These are phyloP conservation scores for Bipolaris bicolor DNA, from an alignment of 2,329 filamentous ascomycete genomes.

Conservation along the genomic window DNA sequence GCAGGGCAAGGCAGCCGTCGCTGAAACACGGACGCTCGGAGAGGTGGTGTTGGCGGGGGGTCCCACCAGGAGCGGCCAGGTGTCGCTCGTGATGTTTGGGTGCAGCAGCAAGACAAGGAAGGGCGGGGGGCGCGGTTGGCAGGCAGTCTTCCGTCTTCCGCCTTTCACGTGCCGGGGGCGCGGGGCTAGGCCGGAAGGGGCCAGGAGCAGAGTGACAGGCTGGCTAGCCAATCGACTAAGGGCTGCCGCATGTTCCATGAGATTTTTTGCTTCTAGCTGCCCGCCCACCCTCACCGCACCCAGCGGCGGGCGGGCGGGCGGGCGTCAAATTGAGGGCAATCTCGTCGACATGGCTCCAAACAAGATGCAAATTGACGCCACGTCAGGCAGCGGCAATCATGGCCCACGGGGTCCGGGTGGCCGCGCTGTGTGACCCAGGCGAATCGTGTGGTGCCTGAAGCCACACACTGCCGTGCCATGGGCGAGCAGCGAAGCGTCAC, in stretches of 20 bases:
- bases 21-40: background rate
- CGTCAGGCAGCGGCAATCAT: slow-evolving; percentile 4
- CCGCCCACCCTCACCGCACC: slow-evolving; percentile 10
- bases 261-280: slow-evolving; percentile 1
- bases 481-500: slow-evolving; percentile 9
- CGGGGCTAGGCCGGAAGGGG: background rate
- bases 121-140: background rate
- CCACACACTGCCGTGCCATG: background rate
- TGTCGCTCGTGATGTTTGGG: background rate
- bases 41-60: background rate
- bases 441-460: slow-evolving; percentile 13
- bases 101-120: background rate
- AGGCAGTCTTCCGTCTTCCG: too few relatives aligned
- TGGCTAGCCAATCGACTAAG: slow-evolving; percentile 2
- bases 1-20: background rate
- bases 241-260: slow-evolving; percentile 1
- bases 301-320: slow-evolving; percentile 3
- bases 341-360: background rate
- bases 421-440: slow-evolving; percentile 7
- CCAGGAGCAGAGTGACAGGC: background rate
- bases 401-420: slow-evolving; percentile 3
- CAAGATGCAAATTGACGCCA: slow-evolving; percentile 8
- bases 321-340: slow-evolving; percentile 1
- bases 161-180: slow-evolving; percentile 1
- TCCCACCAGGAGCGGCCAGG: background rate